A percentile compares a stretch with the other conserved stretches of the same genome.
phyloP scores from a whole-genome alignment of 1,139 yeast genomes.

The Pneumocystis murina region DNA sequence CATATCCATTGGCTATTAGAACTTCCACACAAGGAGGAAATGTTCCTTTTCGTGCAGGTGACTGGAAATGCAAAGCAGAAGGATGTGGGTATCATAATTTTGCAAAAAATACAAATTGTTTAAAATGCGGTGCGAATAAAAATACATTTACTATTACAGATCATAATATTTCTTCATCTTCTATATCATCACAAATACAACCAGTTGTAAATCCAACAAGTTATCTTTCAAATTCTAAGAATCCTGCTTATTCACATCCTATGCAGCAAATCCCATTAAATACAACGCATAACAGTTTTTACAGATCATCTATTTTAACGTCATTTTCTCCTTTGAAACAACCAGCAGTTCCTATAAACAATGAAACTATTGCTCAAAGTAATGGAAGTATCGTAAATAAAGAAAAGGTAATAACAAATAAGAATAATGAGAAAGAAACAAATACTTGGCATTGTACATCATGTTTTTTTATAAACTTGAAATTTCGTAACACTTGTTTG shows the following conservation, averaged over 20 bases:
- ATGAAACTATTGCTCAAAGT: neutral
- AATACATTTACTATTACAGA: constrained; percentile 30
- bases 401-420: neutral
- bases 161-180: neutral
- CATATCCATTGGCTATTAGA: constrained; percentile 2
- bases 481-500: neutral
- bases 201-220: neutral
- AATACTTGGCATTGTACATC: neutral
- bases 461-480: neutral
- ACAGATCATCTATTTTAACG: neutral
- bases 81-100: constrained; percentile 80
- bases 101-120: constrained; percentile 76
- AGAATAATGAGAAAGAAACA: neutral
- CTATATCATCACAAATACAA: neutral
- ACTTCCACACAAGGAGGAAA: constrained; percentile 21
- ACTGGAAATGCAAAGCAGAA: constrained; percentile 79
- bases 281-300: neutral
- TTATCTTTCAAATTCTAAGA: neutral
- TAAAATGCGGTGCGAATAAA: constrained; percentile 76
- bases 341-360: neutral
- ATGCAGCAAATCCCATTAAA: neutral
- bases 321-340: neutral
- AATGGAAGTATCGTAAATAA: neutral
- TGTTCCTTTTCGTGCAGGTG: constrained; percentile 93
- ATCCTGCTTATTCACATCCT: neutral